Evolutionary conservation across 306 rosid species (phyloP), one percentile per base, ranked within the genome.

Genomic region (Vigna hirtella): DNA sequence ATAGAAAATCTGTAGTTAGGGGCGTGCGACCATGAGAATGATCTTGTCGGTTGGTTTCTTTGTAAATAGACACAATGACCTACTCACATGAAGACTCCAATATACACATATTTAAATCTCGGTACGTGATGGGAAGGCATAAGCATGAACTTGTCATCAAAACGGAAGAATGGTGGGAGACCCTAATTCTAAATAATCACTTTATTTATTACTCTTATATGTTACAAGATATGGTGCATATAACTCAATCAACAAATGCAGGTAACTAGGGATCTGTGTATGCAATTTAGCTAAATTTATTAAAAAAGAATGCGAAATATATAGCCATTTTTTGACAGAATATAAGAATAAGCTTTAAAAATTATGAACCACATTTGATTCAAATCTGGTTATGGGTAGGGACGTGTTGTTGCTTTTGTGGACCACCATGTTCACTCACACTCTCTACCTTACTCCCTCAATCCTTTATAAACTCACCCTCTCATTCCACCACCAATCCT

Each of bases 391-490:
- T 5, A 17, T 13, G 48, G 42, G 56, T 53, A 48, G 55, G 76
- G 73, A 58, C 66, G 22, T 22, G 11, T 20, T 22, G 70, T 69
- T 7, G 17, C 75, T 77, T 55, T 72, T 18, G 12, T 18, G 0
- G 14, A 4, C 30, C 15, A 34, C 14, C 0, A 64, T 48, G 50
- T 64, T 16, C 4, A 17, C 49, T 9, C 2, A 9, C 7, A 30
- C 34, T 30, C 32, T 28, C 32, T 28, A 28, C 32, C 32, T 28
- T 28, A 28, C 32, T 28, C 32, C 32, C 24, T 12, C 34, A 1
- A 22, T 12, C 53, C 85, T 77, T 82, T 89, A 87, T 88, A 89
- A 86, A 88, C 65, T 40, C 71, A 2, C 74, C 52, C n/a, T 30
- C 45, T 30, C 45, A 15, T 32, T 62, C 67, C 40, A 62, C 17